These are phyloP conservation scores for Penicillium waksmanii DNA, from an alignment of 495 filamentous ascomycete species.

Conservation along the genomic window DNA sequence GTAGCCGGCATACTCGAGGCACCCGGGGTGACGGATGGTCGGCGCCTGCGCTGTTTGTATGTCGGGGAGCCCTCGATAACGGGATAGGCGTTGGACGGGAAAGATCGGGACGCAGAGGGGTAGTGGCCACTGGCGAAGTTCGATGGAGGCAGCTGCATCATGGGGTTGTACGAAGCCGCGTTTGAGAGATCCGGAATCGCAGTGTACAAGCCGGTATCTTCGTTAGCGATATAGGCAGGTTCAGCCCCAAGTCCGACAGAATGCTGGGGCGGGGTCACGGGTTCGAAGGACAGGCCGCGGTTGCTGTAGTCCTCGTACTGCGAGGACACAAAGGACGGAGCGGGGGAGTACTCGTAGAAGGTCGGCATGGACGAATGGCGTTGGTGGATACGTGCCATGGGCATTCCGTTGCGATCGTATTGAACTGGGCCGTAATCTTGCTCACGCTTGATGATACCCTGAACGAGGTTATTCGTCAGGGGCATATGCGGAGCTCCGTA, in stretches of 20 bases:
- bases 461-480: conserved; percentile 62
- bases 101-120: conserved; percentile 66
- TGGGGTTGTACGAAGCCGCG: conserved; percentile 64
- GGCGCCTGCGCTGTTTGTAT: conserved; percentile 93
- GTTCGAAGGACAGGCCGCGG: conserved; percentile 93
- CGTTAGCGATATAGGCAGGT: conserved; percentile 95
- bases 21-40: conserved; percentile 85
- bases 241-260: conserved; percentile 75
- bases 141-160: conserved; percentile 90
- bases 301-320: conserved; percentile 97
- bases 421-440: conserved; percentile 74
- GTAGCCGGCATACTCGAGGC: conserved; percentile 65
- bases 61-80: conserved; percentile 97
- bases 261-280: conserved; percentile 93
- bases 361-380: conserved; percentile 96
- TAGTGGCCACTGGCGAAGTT: conserved; percentile 80
- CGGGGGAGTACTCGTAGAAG: conserved; percentile 96
- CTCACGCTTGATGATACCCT: conserved; percentile 80
- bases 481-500: conserved; percentile 63
- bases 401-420: conserved; percentile 90
- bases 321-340: conserved; percentile 95
- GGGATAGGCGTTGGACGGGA: conserved; percentile 84
- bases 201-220: conserved; percentile 93
- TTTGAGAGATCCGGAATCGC: conserved; percentile 82
- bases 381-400: conserved; percentile 78